Percentiles rank a stretch among this genome's conserved stretches.
Conservation (phyloP, 768 basidiomycete species). For the Naganishia kalamii region DNA sequence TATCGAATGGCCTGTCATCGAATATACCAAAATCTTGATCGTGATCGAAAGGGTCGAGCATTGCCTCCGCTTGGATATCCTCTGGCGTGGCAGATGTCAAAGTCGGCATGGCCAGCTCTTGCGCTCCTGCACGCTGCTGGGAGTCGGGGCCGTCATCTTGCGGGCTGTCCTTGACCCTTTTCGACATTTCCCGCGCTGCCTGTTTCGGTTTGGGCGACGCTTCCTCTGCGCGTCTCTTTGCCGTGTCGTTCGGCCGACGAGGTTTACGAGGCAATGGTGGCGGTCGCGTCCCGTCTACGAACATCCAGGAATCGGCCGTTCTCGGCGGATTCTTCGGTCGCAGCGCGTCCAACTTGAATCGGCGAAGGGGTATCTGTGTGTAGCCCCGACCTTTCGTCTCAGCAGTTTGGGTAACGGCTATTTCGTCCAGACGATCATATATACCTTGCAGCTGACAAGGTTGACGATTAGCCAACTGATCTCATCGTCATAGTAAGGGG, state of each 20-base stretch:
- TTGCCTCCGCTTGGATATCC: too few relatives aligned
- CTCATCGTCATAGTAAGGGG: neutral
- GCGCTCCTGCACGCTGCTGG: neutral
- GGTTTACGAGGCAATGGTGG: neutral
- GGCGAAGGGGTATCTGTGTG: conserved; percentile 32
- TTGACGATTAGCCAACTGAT: neutral
- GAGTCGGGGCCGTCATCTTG: neutral
- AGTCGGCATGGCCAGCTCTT: neutral
- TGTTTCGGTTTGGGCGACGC: neutral
- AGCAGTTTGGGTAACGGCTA: conserved; percentile 21
- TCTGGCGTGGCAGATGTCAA: too few relatives aligned
- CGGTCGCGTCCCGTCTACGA: conserved; percentile 13
- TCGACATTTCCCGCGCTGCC: neutral
- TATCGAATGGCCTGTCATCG: conserved; percentile 7
- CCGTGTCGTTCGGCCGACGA: conserved; percentile 3
- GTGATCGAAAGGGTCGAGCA: neutral
- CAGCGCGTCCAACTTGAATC: conserved; percentile 29
- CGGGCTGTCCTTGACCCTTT: neutral
- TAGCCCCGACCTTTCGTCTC: conserved; percentile 28
- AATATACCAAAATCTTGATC: neutral
- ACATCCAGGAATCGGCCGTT: conserved; percentile 20
- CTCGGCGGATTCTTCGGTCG: conserved; percentile 18
- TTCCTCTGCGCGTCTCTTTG: neutral
- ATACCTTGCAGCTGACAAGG: conserved; percentile 30
- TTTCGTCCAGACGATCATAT: conserved; percentile 30